Base-by-base conservation (phyloP, 306 rosid genomes). In the Clitoria ternatea region DNA sequence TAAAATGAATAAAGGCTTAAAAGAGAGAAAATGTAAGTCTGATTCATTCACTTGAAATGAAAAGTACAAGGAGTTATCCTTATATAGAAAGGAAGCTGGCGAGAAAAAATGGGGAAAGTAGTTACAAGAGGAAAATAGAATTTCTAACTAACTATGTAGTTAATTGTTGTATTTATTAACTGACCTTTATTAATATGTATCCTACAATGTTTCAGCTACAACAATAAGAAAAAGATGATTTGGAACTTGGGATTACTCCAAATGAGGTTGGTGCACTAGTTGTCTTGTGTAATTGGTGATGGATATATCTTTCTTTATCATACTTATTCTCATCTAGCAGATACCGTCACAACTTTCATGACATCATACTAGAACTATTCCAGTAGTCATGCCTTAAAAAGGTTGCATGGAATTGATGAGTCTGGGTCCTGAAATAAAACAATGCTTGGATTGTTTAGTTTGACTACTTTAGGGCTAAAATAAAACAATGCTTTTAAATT, bases 331-430 rank as follows among this genome's bases (percentile, higher is more conserved):
- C 56, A 35, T 79, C 66, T 82, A 88, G 87, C 79, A 93, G 98
- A 84, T 82, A 78, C 96, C 20, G 23, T 83, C 66, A 79, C 84
- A 67, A 82, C 89, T 77, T 87, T 93, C 91, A 79, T 82, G 81
- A 97, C 98, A 3, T 93, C 98, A 59, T 85, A 79, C 74, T 80
- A 89, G 84, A 93, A 93, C 78, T 93, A 93, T 71, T 90, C 98
- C 17, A 90, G 98, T 60, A 94, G 98, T 18, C 82, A 93, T 76
- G 94, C 97, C 69, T 79, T 93, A 79, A 82, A 84, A 82, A 77
- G 75, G 62, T 77, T 93, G 88, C 98, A 93, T 70, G 64, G 22
- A 24, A 77, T 45, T 66, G 87, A 96, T 93, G 72, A 70, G 89
- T 67, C 70, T 6, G 68, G 69, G 43, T 56, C 40, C 50, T 43